Conservation (phyloP, 2,329 filamentous ascomycete genomes). For the Epichloe hybrida region DNA sequence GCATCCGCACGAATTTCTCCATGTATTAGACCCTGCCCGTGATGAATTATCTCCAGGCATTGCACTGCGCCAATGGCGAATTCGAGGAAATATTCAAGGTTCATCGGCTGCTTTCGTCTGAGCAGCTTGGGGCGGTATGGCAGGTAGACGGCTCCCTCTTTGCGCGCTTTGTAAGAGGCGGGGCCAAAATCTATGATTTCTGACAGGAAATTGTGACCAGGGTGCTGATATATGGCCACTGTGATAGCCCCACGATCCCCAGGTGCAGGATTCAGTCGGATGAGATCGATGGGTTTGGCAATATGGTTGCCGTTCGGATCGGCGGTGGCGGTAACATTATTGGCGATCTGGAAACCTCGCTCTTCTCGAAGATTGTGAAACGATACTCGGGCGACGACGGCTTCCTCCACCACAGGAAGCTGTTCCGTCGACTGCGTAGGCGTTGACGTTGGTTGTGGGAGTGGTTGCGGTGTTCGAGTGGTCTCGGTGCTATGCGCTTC, state of each 20-base stretch:
- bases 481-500: conserved; percentile 23
- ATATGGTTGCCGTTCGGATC: conserved; percentile 67
- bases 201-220: conserved; percentile 59
- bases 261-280: conserved; percentile 53
- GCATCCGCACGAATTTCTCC: conserved; percentile 84
- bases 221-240: conserved; percentile 68
- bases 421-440: conserved; percentile 24
- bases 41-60: conserved; percentile 82
- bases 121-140: conserved; percentile 30
- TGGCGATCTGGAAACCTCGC: conserved; percentile 72
- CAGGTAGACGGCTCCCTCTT: conserved; percentile 36
- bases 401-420: conserved; percentile 43
- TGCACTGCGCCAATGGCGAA: conserved; percentile 83
- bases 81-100: conserved; percentile 66
- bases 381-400: conserved; percentile 70
- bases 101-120: conserved; percentile 43
- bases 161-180: conserved; percentile 48
- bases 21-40: conserved; percentile 73
- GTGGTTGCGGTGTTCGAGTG: conserved; percentile 7
- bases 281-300: conserved; percentile 65
- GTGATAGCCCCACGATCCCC: conserved; percentile 59
- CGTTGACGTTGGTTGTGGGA: conserved; percentile 16
- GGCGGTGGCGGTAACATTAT: conserved; percentile 53
- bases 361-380: conserved; percentile 73
- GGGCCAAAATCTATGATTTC: conserved; percentile 67